Evolutionary conservation across 2,329 filamentous ascomycete species (phyloP).

Genomic region (Cladosporium cucumerinum): DNA sequence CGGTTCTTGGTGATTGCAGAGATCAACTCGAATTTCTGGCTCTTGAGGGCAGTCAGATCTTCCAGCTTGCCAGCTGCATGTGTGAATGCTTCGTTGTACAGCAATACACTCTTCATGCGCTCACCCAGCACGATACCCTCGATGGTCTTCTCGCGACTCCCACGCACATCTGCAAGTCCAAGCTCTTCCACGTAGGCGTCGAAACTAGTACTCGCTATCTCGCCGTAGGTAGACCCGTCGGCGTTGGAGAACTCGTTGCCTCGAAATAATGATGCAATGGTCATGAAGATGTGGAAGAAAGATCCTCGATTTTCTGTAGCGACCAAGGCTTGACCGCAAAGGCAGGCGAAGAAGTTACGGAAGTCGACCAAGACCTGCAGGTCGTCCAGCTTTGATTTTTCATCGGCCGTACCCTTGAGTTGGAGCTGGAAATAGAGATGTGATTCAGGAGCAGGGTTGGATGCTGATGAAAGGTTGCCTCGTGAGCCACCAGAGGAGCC

Average conservation of each 20-base stretch:
- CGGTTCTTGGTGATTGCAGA: constrained; percentile 69
- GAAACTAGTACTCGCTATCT: constrained; percentile 62
- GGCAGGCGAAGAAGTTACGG: constrained; percentile 62
- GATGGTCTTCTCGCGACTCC: constrained; percentile 81
- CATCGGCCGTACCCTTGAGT: constrained; percentile 41
- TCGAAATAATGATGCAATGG: constrained; percentile 55
- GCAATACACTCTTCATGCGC: constrained; percentile 71
- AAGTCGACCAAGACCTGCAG: constrained; percentile 55
- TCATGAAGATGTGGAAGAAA: constrained; percentile 60
- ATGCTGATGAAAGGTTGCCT: constrained; percentile 47
- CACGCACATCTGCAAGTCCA: constrained; percentile 71
- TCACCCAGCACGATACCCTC: constrained; percentile 89
- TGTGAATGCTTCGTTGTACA: constrained; percentile 89
- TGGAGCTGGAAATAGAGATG: constrained; percentile 59
- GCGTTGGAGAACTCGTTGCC: constrained; percentile 60
- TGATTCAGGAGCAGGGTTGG: constrained; percentile 49
- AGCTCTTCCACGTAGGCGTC: constrained; percentile 74
- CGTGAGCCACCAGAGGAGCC: constrained; percentile 36
- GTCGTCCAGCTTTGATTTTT: constrained; percentile 45
- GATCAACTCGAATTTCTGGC: constrained; percentile 67
- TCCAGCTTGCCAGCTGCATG: constrained; percentile 85
- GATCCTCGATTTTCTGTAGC: constrained; percentile 54
- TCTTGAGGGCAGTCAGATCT: constrained; percentile 65
- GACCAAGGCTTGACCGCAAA: constrained; percentile 59
- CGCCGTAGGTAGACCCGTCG: constrained; percentile 62